Evolutionary conservation across 352 stramenopile genomes (phyloP), one percentile per base, ranked within the genome.

Genomic region (Phytopythium chamaehyphon): DNA sequence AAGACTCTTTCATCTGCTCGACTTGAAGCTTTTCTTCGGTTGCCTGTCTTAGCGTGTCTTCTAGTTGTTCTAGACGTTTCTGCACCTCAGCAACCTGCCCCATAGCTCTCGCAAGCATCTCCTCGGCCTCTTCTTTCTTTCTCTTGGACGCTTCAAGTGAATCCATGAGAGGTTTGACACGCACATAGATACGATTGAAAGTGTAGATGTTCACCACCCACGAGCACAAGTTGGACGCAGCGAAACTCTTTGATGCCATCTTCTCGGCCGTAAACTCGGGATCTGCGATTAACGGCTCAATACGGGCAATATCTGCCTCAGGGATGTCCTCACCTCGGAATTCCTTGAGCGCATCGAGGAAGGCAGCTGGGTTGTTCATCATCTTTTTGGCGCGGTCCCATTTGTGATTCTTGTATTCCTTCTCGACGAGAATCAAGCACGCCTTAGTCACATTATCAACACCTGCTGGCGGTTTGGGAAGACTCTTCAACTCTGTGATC

Each of bases 341-440:
- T 6, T 83, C 88, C 54, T 96, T 91, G 15, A 98, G 69, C 19
- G 87, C 75, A 36, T 94, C 88, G 38, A 98, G 84, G 62, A 99
- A 99, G 42, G 88, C 79, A 33, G 96, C 96, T 3, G 98, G 88
- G 61, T 99, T 99, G 59, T 94, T 91, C 96, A 99, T 99, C 96
- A 99, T 99, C 66, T 97, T 97, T 75, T 99, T 98, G 35, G 96
- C 96, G 18, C 90, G 85, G 51, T 98, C 95, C 96, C 96, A 99
- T 51, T 98, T 98, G 64, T 98, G 97, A 55, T 98, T 96, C 59
- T 98, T 98, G 75, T 98, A 98, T 66, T 99, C 93, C 49, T 98
- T 97, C 67, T 99, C 94, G 31, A 99, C 93, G 33, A 99, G 65
- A 57, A 99, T 98, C 15, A 99, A 71, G 42, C 94, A 96, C 3